These are phyloP conservation scores for Kodamaea anthophila DNA, from an alignment of 1,139 yeast species.

Conservation along the genomic window DNA sequence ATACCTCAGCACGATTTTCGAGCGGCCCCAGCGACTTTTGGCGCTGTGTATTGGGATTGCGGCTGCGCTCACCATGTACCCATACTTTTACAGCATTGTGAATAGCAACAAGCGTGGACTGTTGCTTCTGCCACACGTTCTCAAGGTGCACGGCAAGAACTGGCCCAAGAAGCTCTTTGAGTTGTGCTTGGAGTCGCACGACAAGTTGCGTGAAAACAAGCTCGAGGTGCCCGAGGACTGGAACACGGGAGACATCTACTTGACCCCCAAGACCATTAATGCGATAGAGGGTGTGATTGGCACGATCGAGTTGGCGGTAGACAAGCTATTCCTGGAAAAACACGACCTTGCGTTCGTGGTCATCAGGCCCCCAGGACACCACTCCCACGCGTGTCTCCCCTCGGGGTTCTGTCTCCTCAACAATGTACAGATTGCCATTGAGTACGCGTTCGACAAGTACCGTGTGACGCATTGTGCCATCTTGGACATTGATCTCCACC, in stretches of 20 bases:
- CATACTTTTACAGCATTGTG: constrained; percentile 49
- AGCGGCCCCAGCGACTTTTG: constrained; percentile 73
- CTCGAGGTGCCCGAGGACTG: constrained; percentile 77
- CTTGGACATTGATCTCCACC: constrained; percentile 79
- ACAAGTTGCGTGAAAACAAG: constrained; percentile 47
- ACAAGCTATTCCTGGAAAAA: constrained; percentile 24
- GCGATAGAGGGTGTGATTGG: constrained; percentile 81
- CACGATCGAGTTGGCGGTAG: constrained; percentile 69
- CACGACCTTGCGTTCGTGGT: constrained; percentile 62
- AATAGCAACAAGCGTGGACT: constrained; percentile 45
- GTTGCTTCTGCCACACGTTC: constrained; percentile 53
- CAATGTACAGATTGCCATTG: constrained; percentile 78
- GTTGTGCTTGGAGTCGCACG: constrained; percentile 55
- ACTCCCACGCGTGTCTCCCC: constrained; percentile 78
- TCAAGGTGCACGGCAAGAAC: constrained; percentile 64
- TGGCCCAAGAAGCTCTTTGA: constrained; percentile 65
- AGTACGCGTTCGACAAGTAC: constrained; percentile 62
- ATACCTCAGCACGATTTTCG: constrained; percentile 67
- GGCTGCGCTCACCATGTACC: constrained; percentile 67
- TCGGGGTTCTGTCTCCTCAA: constrained; percentile 84
- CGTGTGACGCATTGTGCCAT: constrained; percentile 78
- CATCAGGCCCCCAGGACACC: constrained; percentile 86
- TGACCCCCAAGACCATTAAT: constrained; percentile 59
- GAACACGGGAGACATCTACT: constrained; percentile 81
- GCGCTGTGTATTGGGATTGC: constrained; percentile 77